Evolutionary conservation across 2,329 filamentous ascomycete genomes (phyloP).

Genomic region (Aspergillus uvarum): DNA sequence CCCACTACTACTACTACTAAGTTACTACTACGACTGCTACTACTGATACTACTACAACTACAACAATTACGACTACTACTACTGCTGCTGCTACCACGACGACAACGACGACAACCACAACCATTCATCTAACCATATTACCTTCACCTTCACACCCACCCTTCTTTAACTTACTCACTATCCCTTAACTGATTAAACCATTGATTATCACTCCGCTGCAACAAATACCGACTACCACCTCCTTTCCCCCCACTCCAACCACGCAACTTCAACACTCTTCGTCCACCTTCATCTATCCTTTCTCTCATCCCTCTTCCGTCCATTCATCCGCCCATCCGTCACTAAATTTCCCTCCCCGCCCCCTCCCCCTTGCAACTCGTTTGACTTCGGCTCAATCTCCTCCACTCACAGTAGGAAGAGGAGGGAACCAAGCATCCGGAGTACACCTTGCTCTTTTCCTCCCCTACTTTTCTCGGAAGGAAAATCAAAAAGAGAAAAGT

Average conservation of each 20-base stretch:
- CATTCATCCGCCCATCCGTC: neutral
- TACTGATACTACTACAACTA: slow-evolving; percentile 5
- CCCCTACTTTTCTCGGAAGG: neutral
- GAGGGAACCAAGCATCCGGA: neutral
- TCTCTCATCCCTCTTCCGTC: neutral
- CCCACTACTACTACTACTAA: neutral
- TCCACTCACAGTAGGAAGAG: neutral
- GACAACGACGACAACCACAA: neutral
- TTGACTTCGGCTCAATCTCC: neutral
- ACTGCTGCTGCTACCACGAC: neutral
- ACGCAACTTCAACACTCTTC: slow-evolving; percentile 7
- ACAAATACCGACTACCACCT: slow-evolving; percentile 3
- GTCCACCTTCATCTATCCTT: slow-evolving; percentile 2
- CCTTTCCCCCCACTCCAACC: slow-evolving; percentile 12
- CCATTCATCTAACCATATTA: no score
- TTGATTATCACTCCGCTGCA: slow-evolving; percentile 6
- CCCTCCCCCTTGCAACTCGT: slow-evolving; percentile 4
- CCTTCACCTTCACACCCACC: neutral
- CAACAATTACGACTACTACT: slow-evolving; percentile 1
- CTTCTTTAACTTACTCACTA: neutral
- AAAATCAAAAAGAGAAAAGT: no score
- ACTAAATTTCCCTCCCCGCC: neutral
- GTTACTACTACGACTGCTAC: slow-evolving; percentile 6
- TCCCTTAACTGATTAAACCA: neutral
- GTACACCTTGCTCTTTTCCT: neutral